These are phyloP conservation scores for Penicillium paneum DNA, from an alignment of 2,329 filamentous ascomycete species.

Conservation along the genomic window DNA sequence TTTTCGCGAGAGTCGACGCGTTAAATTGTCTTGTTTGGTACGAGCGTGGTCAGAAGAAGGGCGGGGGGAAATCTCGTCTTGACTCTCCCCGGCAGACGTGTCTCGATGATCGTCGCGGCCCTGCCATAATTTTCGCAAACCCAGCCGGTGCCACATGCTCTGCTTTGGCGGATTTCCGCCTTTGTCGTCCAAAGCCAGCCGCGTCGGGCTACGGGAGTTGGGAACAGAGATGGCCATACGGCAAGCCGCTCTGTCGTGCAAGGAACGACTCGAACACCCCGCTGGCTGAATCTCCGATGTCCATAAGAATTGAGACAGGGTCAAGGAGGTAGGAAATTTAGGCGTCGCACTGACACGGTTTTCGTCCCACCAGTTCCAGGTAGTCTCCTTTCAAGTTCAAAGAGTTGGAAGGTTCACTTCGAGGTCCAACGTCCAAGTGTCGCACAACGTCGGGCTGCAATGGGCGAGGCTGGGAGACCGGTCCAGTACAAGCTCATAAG, in stretches of 20 bases:
- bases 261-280: conserved; percentile 36
- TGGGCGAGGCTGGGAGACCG: conserved; percentile 23
- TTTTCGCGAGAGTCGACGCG: conserved; percentile 37
- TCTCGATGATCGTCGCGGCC: conserved; percentile 41
- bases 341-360: not conserved
- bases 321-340: not conserved
- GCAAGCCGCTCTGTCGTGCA: conserved; percentile 31
- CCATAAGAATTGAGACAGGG: conserved; percentile 36
- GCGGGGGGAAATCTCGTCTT: conserved; percentile 14
- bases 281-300: conserved; percentile 29
- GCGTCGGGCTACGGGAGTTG: conserved; percentile 36
- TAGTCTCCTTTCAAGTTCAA: not conserved
- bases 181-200: conserved; percentile 37
- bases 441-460: conserved; percentile 27
- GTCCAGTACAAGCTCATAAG: conserved; percentile 18
- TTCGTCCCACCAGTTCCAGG: not conserved
- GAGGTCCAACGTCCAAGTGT: conserved; percentile 14
- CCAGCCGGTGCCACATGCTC: conserved; percentile 48
- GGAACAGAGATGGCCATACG: conserved; percentile 44
- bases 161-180: conserved; percentile 30
- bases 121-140: conserved; percentile 40
- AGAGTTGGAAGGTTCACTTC: conserved; percentile 1
- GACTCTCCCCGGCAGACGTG: conserved; percentile 24
- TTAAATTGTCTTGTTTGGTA: conserved; percentile 32
- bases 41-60: conserved; percentile 18